Evolutionary conservation across 1,139 yeast genomes (phyloP), one percentile per base, ranked within the genome.

Genomic region (Candida buenavistaensis): DNA sequence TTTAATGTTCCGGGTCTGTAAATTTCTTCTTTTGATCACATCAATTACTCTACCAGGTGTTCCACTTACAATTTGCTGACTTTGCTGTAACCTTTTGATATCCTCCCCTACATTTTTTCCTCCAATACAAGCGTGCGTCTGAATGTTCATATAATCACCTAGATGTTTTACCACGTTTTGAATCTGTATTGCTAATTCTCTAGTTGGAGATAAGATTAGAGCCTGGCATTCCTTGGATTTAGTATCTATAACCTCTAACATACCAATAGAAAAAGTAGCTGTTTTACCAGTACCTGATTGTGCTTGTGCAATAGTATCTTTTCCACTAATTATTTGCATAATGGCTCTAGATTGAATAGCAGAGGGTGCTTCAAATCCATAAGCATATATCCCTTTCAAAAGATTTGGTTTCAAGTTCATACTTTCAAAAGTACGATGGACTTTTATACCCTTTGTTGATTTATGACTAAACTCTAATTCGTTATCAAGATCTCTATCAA

Each of bases 201-300:
- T 75, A 2, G 97, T 92, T n/a, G 98, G 97, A 5, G 96, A 87
- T 33, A 92, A 67, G 8, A 92, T 84, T 32, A 92, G 68, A 5
- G 96, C 96, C 60, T 86, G 95, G 30, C 82, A 72, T 36, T 83
- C 89, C 48, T 77, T 73, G 37, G 77, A 68, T 42, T 72, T 75
- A 17, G 84, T 58, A 45, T 89, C 95, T 14, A 88, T 70, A 13
- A 75, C 88, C 57, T 90, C 89, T 37, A 92, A 67, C 82, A 87
- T 83, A 8, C 96, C 96, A 38, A 92, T 88, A 11, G 96, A 76
- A 57, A 92, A 92, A 0, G 98, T 92, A 14, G 97, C 98, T 0
- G 98, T 92, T 59, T 92, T 92, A 54, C 98, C 98, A 1, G 98
- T 92, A 43, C 98, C 98, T 4, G 96, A 87, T 58, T 92, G 98